Percentiles rank a stretch among this genome's conserved stretches.
Conservation (phyloP, 2,329 filamentous ascomycete species). For the Aureobasidium sp. region DNA sequence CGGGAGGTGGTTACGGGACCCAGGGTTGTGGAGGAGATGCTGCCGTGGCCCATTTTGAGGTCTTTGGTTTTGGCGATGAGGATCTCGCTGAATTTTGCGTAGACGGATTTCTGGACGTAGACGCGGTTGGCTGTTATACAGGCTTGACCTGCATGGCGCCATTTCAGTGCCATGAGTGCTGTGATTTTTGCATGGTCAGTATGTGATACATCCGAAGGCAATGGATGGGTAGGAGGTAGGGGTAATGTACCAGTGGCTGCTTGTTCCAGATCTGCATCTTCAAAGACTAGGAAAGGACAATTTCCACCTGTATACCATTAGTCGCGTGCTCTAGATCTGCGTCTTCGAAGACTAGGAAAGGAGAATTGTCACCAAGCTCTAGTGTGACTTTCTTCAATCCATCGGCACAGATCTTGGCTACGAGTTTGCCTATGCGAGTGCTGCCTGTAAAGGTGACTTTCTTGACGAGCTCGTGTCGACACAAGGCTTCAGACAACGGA, state of each 20-base stretch:
- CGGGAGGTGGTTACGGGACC: slow-evolving; percentile 51
- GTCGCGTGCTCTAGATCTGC: slow-evolving; percentile 39
- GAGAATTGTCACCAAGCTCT: slow-evolving; percentile 57
- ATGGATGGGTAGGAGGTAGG: too few species aligned
- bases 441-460: slow-evolving; percentile 55
- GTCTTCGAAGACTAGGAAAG: slow-evolving; percentile 56
- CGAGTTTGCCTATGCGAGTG: slow-evolving; percentile 53
- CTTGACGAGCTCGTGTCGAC: slow-evolving; percentile 49
- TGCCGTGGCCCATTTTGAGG: slow-evolving; percentile 54
- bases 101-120: slow-evolving; percentile 54
- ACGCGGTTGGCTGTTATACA: slow-evolving; percentile 59
- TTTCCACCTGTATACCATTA: too few species aligned
- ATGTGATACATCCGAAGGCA: too few species aligned
- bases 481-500: slow-evolving; percentile 45
- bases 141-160: slow-evolving; percentile 54
- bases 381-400: slow-evolving; percentile 57
- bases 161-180: slow-evolving; percentile 43
- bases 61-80: slow-evolving; percentile 41
- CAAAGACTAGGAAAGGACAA: too few species aligned
- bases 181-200: not conserved
- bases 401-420: slow-evolving; percentile 50
- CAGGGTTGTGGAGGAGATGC: slow-evolving; percentile 48
- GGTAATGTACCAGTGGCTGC: slow-evolving; percentile 38
- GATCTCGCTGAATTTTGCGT: slow-evolving; percentile 53
- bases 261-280: slow-evolving; percentile 27